Evolutionary conservation across 805 yeast species (phyloP), one percentile per base, ranked within the genome.

Genomic region (Tetrapisispora iriomotensis): DNA sequence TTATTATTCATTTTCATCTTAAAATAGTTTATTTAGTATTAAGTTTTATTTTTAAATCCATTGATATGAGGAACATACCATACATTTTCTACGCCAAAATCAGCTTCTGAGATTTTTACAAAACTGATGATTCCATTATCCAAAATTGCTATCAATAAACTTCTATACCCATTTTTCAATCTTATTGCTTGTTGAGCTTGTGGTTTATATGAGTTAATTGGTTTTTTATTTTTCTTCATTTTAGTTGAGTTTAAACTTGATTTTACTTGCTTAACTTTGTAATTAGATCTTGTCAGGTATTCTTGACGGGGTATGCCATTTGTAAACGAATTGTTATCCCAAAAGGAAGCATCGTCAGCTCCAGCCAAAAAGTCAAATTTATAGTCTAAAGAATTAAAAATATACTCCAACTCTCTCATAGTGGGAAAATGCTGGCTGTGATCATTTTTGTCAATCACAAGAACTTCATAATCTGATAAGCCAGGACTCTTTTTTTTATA

Each of bases 111-210:
- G 15, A 78, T 48, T 33, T 64, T 65, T n/a, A 75, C 65, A 50
- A 81, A 84, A 51, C 79, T 82, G 14, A 84, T 70, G 5, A 84
- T 67, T 0, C 95, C 95, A 48, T 74, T 68, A 53, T 83, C 92
- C 6, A 85, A 74, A 1, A 80, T 65, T 0, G 94, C 95, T n/a
- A 66, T 31, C 3, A 84, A 59, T 6, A 80, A 61, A 20, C 66
- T 67, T 17, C 76, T 58, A 41, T 66, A 56, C 0, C 90, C 88
- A 27, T 60, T 60, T 46, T 72, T 77, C 30, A 79, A 55, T 34
- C 72, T 50, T 18, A 47, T 50, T 33, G 46, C 41, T 42, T 59
- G 74, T 61, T 54, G 65, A 41, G 43, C 40, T 31, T 50, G 51
- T 6, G 52, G 47, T 3, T 55, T 38, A 3, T 41, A 24, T 6